These are phyloP conservation scores for Umbelopsis sp. DNA, from an alignment of 192 early-diverging fungal genomes.

Conservation along the genomic window DNA sequence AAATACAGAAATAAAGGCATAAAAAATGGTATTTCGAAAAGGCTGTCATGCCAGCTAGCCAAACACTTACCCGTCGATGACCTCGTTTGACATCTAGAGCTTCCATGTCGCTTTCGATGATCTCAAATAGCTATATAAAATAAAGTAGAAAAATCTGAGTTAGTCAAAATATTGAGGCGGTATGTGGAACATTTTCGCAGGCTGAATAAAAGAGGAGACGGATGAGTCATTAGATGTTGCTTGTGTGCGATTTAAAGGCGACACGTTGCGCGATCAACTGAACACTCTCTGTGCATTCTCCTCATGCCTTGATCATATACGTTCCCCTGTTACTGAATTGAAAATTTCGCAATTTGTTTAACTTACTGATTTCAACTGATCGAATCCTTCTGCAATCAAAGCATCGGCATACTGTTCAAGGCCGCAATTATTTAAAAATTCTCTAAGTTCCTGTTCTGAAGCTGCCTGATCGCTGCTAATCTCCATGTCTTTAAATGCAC, in stretches of 20 bases:
- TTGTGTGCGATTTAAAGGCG: no score
- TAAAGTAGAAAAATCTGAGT: background rate
- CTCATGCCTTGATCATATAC: background rate
- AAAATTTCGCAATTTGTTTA: background rate
- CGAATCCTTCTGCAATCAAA: constrained; percentile 12
- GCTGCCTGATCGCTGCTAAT: background rate
- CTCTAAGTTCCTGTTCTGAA: constrained; percentile 7
- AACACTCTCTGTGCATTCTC: background rate
- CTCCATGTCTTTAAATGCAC: background rate
- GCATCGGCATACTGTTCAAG: constrained; percentile 5
- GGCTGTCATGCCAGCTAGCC: background rate
- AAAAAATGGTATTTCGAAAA: background rate
- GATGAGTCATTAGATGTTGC: no score
- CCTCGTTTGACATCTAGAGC: constrained; percentile 40
- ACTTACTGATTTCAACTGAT: constrained; percentile 15
- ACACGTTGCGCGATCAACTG: background rate
- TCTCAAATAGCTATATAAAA: constrained; percentile 40
- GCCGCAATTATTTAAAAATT: background rate
- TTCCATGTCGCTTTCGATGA: constrained; percentile 39
- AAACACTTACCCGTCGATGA: constrained; percentile 43
- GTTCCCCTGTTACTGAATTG: background rate
- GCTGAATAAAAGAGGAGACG: background rate
- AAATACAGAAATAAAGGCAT: background rate
- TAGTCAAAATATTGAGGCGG: background rate
- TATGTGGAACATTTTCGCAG: background rate